Base-by-base conservation (phyloP, 2,329 filamentous ascomycete genomes). In the Drechslerella dactyloides region DNA sequence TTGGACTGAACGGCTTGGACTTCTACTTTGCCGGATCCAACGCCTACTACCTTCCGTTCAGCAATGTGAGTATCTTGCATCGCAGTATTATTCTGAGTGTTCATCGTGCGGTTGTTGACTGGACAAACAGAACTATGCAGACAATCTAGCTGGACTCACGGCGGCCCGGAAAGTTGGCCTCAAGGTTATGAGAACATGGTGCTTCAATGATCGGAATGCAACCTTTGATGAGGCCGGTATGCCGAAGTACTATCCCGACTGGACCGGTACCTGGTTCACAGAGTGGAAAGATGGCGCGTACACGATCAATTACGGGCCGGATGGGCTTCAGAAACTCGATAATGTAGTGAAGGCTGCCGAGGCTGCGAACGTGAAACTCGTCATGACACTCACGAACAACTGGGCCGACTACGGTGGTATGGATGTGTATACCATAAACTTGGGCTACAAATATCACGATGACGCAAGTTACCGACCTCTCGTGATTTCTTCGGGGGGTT, bases 381-480 rank as follows among this genome's bases (percentile, higher is more conserved):
- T 86, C 33, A 78, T 86, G 11, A 80, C 84, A 0, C 75, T 86
- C 65, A 85, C 83, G 0, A 86, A 86, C 78, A 74, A 74, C 58
- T 86, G 84, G 84, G 84, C 83, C 4, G 84, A 85, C 61, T 86
- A 85, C 57, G 84, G 84, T 17, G 84, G 84, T n/a, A 85, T 85
- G 83, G 84, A 85, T 35, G 82, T 85, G 0, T 86, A 85, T 72
- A 85, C 84, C 0, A 80, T 83, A n/a, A 85, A 86, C 65, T 80
- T 84, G 0, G 83, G 84, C 0, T 82, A 82, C 1, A 78, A 78
- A 23, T 85, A 84, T 51, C 83, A 85, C 66, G 82, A 84, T 64
- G 82, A 84, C 62, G 81, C 81, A 73, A 65, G 80, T 76, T 27
- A 51, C 0, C n/a, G n/a, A 2, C 35, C 27, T 5, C 13, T 66